Evolutionary conservation across 441 rosid genomes (phyloP).

Genomic region (Breynia disticha): DNA sequence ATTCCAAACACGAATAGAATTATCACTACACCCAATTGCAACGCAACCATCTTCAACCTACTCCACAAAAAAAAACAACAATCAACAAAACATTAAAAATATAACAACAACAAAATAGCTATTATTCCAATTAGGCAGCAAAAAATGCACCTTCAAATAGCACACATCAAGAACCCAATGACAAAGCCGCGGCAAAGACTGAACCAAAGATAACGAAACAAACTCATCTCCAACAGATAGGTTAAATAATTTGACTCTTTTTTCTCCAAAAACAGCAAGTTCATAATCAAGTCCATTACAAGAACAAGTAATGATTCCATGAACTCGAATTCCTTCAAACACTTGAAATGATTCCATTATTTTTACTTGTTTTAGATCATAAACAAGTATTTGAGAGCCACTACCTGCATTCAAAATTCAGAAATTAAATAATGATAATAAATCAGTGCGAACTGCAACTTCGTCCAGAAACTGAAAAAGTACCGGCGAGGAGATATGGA

Average conservation of each 20-base stretch:
- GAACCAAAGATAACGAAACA: conserved; percentile 31
- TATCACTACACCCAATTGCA: conserved; percentile 84
- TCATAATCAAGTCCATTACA: conserved; percentile 21
- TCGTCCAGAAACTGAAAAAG: not conserved
- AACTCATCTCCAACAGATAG: conserved; percentile 25
- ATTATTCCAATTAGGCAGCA: too few species aligned
- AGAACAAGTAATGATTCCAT: conserved; percentile 39
- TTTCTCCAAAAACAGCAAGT: conserved; percentile 65
- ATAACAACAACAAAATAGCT: not conserved
- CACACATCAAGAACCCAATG: conserved; percentile 82
- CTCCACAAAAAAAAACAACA: conserved; percentile 12
- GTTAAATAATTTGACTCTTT: conserved; percentile 57
- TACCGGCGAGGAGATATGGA: conserved; percentile 75
- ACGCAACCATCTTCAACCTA: conserved; percentile 33
- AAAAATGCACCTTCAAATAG: conserved; percentile 48
- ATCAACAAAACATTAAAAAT: conserved; percentile 4
- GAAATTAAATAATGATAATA: too few species aligned
- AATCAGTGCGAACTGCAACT: too few species aligned
- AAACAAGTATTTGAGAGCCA: conserved; percentile 67
- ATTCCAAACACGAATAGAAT: conserved; percentile 69
- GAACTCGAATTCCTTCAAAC: conserved; percentile 78
- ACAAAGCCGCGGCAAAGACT: conserved; percentile 63
- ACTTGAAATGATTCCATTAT: conserved; percentile 57
- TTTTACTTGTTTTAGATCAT: conserved; percentile 43
- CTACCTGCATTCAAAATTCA: conserved; percentile 36